These are phyloP conservation scores for Coemansia sp. DNA, from an alignment of 192 early-diverging fungal genomes.

Conservation along the genomic window DNA sequence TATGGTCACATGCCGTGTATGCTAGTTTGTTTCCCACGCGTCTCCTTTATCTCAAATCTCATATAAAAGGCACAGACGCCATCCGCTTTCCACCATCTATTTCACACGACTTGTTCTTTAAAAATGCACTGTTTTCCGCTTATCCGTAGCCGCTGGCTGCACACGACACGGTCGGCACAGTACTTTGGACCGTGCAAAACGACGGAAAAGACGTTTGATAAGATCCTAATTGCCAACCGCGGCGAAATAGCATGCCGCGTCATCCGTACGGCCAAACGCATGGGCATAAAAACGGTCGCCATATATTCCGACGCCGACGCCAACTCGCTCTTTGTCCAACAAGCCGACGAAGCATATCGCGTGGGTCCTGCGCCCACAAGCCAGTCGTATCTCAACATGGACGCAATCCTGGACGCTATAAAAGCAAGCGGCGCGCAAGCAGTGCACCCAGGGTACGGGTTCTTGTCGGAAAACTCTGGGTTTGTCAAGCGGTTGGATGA, in stretches of 20 bases:
- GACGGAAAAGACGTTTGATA: constrained; percentile 64
- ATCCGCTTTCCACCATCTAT: too few species aligned
- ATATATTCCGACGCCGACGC: constrained; percentile 88
- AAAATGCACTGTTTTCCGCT: too few species aligned
- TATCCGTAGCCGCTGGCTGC: too few species aligned
- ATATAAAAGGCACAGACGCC: too few species aligned
- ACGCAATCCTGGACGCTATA: constrained; percentile 78
- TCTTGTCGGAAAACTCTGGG: constrained; percentile 89
- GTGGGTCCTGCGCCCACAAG: constrained; percentile 81
- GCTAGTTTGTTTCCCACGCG: too few species aligned
- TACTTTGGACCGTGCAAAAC: too few species aligned
- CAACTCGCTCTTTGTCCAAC: constrained; percentile 75
- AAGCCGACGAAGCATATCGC: constrained; percentile 91
- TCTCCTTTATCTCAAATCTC: too few species aligned
- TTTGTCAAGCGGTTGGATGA: constrained; percentile 74
- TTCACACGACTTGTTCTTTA: too few species aligned
- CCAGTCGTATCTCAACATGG: constrained; percentile 78
- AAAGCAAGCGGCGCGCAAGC: constrained; percentile 79
- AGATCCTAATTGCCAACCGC: constrained; percentile 95
- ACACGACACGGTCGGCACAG: too few species aligned
- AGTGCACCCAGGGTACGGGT: constrained; percentile 96
- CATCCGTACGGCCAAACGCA: constrained; percentile 74
- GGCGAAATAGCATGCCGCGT: constrained; percentile 83
- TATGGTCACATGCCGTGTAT: too few species aligned
- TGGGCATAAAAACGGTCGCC: constrained; percentile 95